Evolutionary conservation across 345 rosid species (phyloP).

Genomic region (Carallia pectinifolia): DNA sequence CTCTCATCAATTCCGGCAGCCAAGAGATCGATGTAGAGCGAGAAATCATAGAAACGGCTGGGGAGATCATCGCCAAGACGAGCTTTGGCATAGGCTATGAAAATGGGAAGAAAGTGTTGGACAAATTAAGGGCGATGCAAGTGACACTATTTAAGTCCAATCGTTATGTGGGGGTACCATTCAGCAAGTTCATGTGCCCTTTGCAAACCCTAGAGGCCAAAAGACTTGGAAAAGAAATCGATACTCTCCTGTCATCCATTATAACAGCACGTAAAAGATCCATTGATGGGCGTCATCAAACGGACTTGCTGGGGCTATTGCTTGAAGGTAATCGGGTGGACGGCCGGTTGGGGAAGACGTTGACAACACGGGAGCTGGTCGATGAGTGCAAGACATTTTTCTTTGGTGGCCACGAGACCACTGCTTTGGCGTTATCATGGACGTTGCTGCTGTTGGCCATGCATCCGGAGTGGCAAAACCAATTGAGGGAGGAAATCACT

Average conservation of each 20-base stretch:
- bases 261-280: constrained; percentile 45
- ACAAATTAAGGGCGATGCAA: constrained; percentile 75
- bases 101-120: constrained; percentile 52
- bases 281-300: constrained; percentile 13
- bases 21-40: constrained; percentile 64
- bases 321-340: constrained; percentile 34
- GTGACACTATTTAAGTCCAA: constrained; percentile 64
- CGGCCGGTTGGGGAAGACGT: constrained; percentile 36
- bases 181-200: constrained; percentile 48
- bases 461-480: constrained; percentile 76
- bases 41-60: constrained; percentile 65
- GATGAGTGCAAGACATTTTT: constrained; percentile 97
- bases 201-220: constrained; percentile 51
- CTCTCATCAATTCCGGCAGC: constrained; percentile 42
- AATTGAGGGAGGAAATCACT: constrained; percentile 71
- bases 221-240: constrained; percentile 68
- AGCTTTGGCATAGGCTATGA: constrained; percentile 76
- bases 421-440: constrained; percentile 89
- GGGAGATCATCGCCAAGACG: constrained; percentile 83
- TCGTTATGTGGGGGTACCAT: constrained; percentile 89
- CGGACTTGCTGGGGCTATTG: constrained; percentile 65
- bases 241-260: constrained; percentile 51
- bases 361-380: constrained; percentile 63
- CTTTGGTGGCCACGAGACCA: constrained; percentile 93
- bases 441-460: constrained; percentile 75